Base-by-base conservation (phyloP, 2,329 filamentous ascomycete species). In the Fusarium tjaetaba region DNA sequence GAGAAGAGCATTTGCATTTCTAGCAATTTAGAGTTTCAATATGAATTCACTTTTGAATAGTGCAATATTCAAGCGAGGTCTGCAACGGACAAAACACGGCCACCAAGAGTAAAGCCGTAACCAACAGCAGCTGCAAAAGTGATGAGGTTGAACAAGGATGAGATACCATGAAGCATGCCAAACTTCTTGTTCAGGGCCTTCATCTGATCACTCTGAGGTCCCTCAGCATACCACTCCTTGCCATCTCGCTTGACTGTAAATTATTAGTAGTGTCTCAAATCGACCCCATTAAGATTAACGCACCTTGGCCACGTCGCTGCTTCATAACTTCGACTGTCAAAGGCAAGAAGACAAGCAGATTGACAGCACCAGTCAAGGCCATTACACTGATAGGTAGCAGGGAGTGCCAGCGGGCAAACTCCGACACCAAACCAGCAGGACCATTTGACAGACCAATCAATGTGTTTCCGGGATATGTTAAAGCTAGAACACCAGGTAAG, bases 131-230 rank as follows among this genome's bases (percentile, higher is more conserved):
- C 90, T 46, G 92, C 81, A 55, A 97, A 87, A 0, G 90, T 92
- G 4, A 88, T 82, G 67, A 98, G 80, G 81, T 98, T 98, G 26
- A 97, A 81, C 69, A 97, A 81, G 34, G 93, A 93, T 13, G 94
- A 97, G 53, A 93, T 84, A 11, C 95, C 94, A 82, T 99, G 96
- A 65, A 97, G 82, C 70, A 88, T 89, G 22, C 89, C 90, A 81
- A 98, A 98, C 72, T 86, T 87, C 84, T 91, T 93, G 86, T 96
- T 97, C 77, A 97, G 82, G 14, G 86, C 87, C 76, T 90, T 82
- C 95, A 98, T 98, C 84, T 96, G 94, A 76, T 91, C 87, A 10
- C 93, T 96, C 78, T 97, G 94, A 43, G 94, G 93, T 2, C 91
- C 88, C 59, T 89, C 85, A 73, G 97, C 94, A 78, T 93, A 93